These are phyloP conservation scores for Ophioceras dolichostomum DNA, from an alignment of 2,329 filamentous ascomycete genomes.

Conservation along the genomic window DNA sequence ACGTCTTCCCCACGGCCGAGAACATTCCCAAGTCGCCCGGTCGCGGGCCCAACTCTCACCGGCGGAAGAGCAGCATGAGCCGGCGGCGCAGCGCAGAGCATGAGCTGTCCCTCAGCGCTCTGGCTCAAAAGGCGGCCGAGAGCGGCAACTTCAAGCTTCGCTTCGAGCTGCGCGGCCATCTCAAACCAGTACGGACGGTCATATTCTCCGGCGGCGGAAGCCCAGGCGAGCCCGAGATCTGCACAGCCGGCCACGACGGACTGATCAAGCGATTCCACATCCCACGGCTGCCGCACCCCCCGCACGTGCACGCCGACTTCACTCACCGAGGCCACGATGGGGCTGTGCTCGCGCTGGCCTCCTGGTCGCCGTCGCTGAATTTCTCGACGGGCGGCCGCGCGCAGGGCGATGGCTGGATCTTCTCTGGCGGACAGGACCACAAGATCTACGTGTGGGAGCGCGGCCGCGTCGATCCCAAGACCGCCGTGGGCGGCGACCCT, in stretches of 20 bases:
- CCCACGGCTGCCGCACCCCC: constrained; percentile 54
- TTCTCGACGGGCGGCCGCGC: constrained; percentile 83
- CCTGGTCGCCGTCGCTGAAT: constrained; percentile 77
- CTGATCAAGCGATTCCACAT: constrained; percentile 96
- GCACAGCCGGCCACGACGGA: constrained; percentile 89
- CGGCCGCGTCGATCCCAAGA: constrained; percentile 87
- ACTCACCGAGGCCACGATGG: constrained; percentile 92
- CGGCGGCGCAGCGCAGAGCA: constrained; percentile 59
- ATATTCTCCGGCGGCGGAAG: constrained; percentile 96
- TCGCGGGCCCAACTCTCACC: constrained; percentile 54
- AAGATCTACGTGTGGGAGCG: constrained; percentile 94
- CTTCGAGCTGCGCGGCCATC: constrained; percentile 81
- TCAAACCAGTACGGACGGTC: constrained; percentile 86
- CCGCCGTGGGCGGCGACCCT: too few species aligned
- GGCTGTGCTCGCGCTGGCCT: constrained; percentile 73
- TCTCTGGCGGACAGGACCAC: constrained; percentile 89
- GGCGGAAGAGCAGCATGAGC: constrained; percentile 70
- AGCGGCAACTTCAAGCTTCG: constrained; percentile 77
- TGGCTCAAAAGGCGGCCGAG: constrained; percentile 51
- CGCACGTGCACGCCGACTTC: constrained; percentile 88
- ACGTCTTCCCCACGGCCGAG: constrained; percentile 75
- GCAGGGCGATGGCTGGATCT: constrained; percentile 93
- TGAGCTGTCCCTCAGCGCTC: constrained; percentile 37
- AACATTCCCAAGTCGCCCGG: constrained; percentile 71
- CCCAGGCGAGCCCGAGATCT: constrained; percentile 91